Evolutionary conservation across 352 stramenopile species (phyloP).

Genomic region (Pythium graminicola): DNA sequence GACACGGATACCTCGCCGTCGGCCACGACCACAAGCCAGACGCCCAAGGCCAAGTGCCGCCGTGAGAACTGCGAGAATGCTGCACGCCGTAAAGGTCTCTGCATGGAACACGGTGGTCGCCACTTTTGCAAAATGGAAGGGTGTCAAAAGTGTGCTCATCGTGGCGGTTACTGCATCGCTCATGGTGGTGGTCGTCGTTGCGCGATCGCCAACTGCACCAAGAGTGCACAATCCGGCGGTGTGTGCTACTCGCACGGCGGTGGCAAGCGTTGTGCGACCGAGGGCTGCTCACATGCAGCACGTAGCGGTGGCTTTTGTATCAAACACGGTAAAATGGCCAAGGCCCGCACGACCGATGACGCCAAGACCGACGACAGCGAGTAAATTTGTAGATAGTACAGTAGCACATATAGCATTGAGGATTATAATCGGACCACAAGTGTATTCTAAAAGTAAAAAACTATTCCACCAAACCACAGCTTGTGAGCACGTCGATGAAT

Average conservation of each 20-base stretch:
- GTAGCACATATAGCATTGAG: not conserved
- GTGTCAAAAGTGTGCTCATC: constrained; percentile 78
- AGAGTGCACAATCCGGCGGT: constrained; percentile 73
- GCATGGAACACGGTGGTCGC: constrained; percentile 81
- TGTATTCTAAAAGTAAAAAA: too few species aligned
- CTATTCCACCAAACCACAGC: not conserved
- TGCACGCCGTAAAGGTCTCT: constrained; percentile 73
- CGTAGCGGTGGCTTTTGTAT: constrained; percentile 80
- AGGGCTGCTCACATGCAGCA: constrained; percentile 68
- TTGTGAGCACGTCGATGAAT: constrained; percentile 26
- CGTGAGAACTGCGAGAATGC: constrained; percentile 61
- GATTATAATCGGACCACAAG: too few species aligned
- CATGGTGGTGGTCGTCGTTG: constrained; percentile 74
- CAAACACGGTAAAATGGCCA: constrained; percentile 71
- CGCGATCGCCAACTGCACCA: constrained; percentile 62
- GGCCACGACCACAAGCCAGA: not conserved
- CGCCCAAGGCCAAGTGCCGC: constrained; percentile 39
- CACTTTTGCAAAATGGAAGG: constrained; percentile 83
- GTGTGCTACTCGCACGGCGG: constrained; percentile 83
- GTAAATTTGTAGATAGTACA: constrained; percentile 1
- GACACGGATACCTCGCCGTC: constrained; percentile 7
- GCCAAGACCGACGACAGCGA: constrained; percentile 8
- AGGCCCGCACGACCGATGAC: constrained; percentile 10
- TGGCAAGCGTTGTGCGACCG: constrained; percentile 70
- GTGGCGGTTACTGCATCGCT: constrained; percentile 74